A percentile compares a stretch with the other conserved stretches of the same genome.
These are phyloP conservation scores for Helminthosporium solani DNA, from an alignment of 2,329 filamentous ascomycete genomes.

Conservation along the genomic window DNA sequence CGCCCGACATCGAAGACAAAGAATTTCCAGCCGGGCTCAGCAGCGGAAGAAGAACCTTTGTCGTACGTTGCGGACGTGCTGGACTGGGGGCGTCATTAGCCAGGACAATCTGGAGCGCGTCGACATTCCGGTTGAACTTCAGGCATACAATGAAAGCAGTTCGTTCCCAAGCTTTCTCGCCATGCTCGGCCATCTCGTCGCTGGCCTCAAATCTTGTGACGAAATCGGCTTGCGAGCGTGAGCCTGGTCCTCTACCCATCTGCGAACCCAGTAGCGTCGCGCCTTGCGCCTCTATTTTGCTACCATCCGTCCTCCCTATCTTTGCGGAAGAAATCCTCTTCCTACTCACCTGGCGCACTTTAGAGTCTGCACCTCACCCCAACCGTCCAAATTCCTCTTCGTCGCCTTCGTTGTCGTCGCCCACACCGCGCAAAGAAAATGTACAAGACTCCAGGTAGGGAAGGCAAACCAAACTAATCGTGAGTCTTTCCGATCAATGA, in stretches of 20 bases:
- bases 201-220: constrained; percentile 5
- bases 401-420: no score
- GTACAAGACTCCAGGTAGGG: no score
- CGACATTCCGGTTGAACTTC: constrained; percentile 12
- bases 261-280: neutral
- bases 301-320: no score
- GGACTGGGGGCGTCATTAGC: neutral
- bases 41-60: neutral
- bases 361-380: no score
- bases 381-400: no score
- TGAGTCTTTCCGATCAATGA: no score
- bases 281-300: no score
- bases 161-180: constrained; percentile 1
- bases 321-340: no score
- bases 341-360: no score
- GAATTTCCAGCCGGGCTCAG: neutral
- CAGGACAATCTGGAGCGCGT: constrained; percentile 2
- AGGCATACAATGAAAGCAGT: constrained; percentile 12
- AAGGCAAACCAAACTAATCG: no score
- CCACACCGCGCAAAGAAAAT: no score
- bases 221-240: neutral
- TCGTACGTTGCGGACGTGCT: neutral
- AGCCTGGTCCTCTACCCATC: neutral
- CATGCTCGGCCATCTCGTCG: neutral
- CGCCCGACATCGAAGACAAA: no score